Evolutionary conservation across 495 filamentous ascomycete genomes (phyloP).

Genomic region (Hypoxylon rickii): DNA sequence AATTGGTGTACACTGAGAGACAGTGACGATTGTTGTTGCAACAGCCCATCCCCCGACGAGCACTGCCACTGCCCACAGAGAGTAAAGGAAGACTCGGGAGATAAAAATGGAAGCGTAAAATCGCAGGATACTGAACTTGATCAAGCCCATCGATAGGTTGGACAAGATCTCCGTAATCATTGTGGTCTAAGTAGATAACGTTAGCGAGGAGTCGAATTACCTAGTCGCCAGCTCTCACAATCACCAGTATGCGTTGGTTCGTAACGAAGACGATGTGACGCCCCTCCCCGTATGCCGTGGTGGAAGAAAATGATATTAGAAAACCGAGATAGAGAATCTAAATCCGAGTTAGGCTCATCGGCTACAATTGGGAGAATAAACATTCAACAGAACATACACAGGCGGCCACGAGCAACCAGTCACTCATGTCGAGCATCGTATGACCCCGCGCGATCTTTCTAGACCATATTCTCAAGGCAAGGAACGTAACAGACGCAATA

Average conservation of each 20-base stretch:
- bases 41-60: slow-evolving; percentile 8
- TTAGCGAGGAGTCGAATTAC: background rate
- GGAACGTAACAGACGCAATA: slow-evolving; percentile 4
- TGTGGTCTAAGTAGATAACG: slow-evolving; percentile 1
- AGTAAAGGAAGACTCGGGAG: background rate
- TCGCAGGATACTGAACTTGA: slow-evolving; percentile 20
- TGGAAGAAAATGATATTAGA: background rate
- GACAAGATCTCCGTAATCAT: slow-evolving; percentile 14
- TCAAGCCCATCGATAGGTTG: slow-evolving; percentile 3
- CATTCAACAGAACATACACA: too few species aligned
- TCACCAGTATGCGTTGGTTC: slow-evolving; percentile 6
- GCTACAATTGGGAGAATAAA: too few species aligned
- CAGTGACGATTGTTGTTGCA: slow-evolving; percentile 1
- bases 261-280: slow-evolving; percentile 9
- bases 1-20: slow-evolving; percentile 20
- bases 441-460: too few species aligned
- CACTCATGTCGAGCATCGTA: too few species aligned
- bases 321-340: background rate
- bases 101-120: slow-evolving; percentile 13
- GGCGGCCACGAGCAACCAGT: slow-evolving; percentile 21
- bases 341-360: too few species aligned
- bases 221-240: background rate
- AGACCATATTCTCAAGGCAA: too few species aligned
- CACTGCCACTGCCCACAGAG: slow-evolving; percentile 8
- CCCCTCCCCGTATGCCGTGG: slow-evolving; percentile 14